Conservation (phyloP, 352 stramenopile species). For the Phytophthora citricola region DNA sequence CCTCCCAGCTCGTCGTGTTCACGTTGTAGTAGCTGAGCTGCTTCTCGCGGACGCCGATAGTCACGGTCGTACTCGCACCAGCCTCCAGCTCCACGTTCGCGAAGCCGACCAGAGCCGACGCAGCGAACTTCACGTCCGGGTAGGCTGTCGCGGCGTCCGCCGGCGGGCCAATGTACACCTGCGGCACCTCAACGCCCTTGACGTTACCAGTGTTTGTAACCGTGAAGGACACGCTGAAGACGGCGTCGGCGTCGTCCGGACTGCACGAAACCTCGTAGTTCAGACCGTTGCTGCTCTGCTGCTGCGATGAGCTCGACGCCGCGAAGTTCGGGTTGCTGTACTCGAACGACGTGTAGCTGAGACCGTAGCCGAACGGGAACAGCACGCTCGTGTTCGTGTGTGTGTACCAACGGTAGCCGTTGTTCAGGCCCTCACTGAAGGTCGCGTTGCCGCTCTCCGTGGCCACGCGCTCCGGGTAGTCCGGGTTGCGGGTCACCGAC, state of each 20-base stretch:
- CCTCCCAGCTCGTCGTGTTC: slow-evolving; percentile 32
- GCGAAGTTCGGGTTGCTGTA: slow-evolving; percentile 41
- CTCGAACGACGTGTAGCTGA: slow-evolving; percentile 45
- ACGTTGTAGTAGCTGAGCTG: slow-evolving; percentile 43
- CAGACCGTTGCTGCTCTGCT: slow-evolving; percentile 14
- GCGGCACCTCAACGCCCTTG: slow-evolving; percentile 41
- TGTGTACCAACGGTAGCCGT: slow-evolving; percentile 41
- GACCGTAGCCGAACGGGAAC: slow-evolving; percentile 41
- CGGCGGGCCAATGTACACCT: slow-evolving; percentile 39
- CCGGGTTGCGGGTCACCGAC: slow-evolving; percentile 38
- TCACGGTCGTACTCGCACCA: slow-evolving; percentile 34
- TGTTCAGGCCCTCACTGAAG: slow-evolving; percentile 43
- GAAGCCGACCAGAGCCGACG: slow-evolving; percentile 27
- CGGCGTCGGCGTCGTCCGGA: slow-evolving; percentile 22
- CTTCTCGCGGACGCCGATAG: slow-evolving; percentile 35
- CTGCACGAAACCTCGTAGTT: slow-evolving; percentile 42
- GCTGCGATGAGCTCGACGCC: slow-evolving; percentile 11
- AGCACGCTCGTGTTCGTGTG: slow-evolving; percentile 40
- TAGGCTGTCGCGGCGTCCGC: slow-evolving; percentile 31
- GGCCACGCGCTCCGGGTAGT: slow-evolving; percentile 33
- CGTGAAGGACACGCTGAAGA: slow-evolving; percentile 38
- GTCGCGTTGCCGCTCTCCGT: slow-evolving; percentile 37
- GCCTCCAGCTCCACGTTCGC: slow-evolving; percentile 43
- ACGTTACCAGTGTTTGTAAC: slow-evolving; percentile 35
- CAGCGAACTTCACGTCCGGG: slow-evolving; percentile 38